Conservation (phyloP, 2,329 filamentous ascomycete species). For the Colletotrichum camelliae region DNA sequence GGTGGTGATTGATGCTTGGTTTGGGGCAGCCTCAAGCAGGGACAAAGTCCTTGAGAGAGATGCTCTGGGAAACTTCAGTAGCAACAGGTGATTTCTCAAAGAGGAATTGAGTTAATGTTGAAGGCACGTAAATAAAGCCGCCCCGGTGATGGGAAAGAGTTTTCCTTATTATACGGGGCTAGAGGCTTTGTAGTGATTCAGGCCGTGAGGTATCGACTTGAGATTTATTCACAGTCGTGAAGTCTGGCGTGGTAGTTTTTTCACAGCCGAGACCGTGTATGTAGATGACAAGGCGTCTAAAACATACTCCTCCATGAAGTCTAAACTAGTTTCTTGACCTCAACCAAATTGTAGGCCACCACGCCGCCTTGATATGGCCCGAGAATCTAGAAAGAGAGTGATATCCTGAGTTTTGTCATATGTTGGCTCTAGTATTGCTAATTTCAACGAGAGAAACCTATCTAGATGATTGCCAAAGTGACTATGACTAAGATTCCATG, state of each 20-base stretch:
- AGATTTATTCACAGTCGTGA: conserved; percentile 47
- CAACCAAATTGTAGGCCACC: background rate
- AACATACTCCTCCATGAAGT: background rate
- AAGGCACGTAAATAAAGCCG: background rate
- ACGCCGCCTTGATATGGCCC: background rate
- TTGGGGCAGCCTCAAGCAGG: background rate
- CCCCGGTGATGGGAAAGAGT: background rate
- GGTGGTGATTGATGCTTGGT: background rate
- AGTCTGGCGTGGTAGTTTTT: background rate
- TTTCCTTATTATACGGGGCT: background rate
- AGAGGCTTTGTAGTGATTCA: background rate
- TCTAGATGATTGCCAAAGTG: background rate
- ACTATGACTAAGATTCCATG: background rate
- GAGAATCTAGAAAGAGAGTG: background rate
- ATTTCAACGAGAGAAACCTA: background rate
- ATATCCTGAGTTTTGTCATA: background rate
- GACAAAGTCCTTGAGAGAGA: background rate
- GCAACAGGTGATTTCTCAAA: background rate
- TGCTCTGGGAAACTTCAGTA: background rate
- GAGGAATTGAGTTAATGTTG: background rate
- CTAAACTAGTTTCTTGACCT: background rate
- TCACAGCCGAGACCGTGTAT: background rate
- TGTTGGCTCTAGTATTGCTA: background rate
- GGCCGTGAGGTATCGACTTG: conserved; percentile 47
- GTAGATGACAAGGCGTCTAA: conserved; percentile 41